phyloP scores from a whole-genome alignment of 116 monocot genomes.

The Cymodocea nodosa region DNA sequence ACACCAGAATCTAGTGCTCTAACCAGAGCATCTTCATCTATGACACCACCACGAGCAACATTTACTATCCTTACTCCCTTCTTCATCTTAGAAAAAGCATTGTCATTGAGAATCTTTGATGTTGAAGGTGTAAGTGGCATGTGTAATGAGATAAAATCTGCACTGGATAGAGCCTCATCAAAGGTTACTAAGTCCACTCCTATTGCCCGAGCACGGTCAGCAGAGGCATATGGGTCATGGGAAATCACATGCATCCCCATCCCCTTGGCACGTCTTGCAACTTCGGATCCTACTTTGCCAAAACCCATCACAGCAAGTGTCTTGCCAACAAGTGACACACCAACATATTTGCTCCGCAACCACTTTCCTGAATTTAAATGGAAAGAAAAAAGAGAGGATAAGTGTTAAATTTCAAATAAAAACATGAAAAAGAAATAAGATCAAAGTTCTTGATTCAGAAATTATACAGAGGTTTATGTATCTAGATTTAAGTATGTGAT shows the following conservation, averaged over 20 bases:
- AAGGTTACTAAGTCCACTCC: conserved; percentile 31
- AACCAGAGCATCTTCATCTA: conserved; percentile 56
- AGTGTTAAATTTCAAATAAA: too few relatives aligned
- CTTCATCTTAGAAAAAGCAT: conserved; percentile 38
- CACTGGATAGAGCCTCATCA: conserved; percentile 9
- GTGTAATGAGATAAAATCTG: conserved; percentile 15
- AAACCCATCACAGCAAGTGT: conserved; percentile 71
- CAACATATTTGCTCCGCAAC: conserved; percentile 54
- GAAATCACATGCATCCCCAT: conserved; percentile 57
- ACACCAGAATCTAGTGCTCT: conserved; percentile 46
- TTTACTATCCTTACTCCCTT: conserved; percentile 49
- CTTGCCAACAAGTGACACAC: conserved; percentile 63
- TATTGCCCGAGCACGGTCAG: conserved; percentile 32
- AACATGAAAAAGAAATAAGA: too few relatives aligned
- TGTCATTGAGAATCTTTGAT: conserved; percentile 42
- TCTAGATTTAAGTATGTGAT: too few relatives aligned
- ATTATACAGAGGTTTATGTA: too few relatives aligned
- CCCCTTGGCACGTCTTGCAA: conserved; percentile 56
- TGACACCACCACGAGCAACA: conserved; percentile 62
- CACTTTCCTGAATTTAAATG: conserved; percentile 34
- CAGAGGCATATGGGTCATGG: conserved; percentile 59
- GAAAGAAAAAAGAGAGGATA: background rate
- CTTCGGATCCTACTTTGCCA: conserved; percentile 64
- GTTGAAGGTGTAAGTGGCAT: conserved; percentile 35
- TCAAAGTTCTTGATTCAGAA: too few relatives aligned